Base-by-base conservation (phyloP, 352 stramenopile genomes). In the Globisporangium yorkense region DNA sequence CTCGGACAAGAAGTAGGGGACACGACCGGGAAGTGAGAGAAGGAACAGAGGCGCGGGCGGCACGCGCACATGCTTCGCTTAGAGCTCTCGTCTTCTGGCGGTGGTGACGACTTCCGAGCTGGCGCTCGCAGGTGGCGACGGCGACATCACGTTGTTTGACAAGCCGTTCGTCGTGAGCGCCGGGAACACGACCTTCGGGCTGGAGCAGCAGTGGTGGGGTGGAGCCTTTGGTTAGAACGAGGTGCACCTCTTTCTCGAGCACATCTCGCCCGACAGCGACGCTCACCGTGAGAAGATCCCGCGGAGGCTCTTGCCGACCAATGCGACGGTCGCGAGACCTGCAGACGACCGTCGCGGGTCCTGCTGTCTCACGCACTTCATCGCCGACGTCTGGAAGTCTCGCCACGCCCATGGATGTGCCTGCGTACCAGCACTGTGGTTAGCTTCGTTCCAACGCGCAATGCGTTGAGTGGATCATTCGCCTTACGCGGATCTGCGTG, bases 391-490 rank as follows among this genome's bases (percentile, higher is more conserved):
- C 62, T 89, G 77, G 50, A 88, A 88, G n/a, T 88, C 80, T 45
- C 68, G 69, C 80, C 75, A 89, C 47, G 80, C 80, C 73, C 74
- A 89, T n/a, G 71, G 66, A 59, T 88, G 77, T 13, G 80, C 77
- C 79, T 85, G 27, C 18, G 9, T 0, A n/a, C 5, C 8, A 54
- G 18, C 15, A 3, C 24, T 27, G 18, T 3, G n/a, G 31, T 54
- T 10, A 44, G 49, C 33, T 1, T 44, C 49, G 9, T n/a, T 9
- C 3, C 29, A 29, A 10, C 41, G 20, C 41, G 15, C 31, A n/a
- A 9, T 13, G 1, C 3, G 15, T n/a, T 31, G 18, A 7, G 33
- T 3, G 0, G 12, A 10, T 39, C 46, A 40, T 46, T 24, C 8
- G n/a, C 63, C 71, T 21, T 75, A 92, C 82, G n/a, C 82, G 74